A percentile compares a stretch with the other conserved stretches of the same genome.
These are phyloP conservation scores for Beauveria caledonica DNA, from an alignment of 2,329 filamentous ascomycete genomes.

Conservation along the genomic window DNA sequence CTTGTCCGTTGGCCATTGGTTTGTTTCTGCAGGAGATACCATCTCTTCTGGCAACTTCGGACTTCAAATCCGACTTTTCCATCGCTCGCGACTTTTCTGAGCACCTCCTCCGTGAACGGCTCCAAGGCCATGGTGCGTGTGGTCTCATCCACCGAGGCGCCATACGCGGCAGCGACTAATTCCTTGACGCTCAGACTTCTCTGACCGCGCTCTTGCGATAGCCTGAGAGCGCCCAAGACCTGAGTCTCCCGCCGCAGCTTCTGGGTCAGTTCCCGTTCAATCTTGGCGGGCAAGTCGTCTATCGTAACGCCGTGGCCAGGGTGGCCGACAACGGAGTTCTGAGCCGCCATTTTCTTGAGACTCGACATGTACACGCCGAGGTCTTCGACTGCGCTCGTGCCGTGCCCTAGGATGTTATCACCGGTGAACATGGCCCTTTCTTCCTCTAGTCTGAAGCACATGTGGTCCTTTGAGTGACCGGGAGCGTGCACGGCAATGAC, in stretches of 20 bases:
- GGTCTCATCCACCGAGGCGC: conserved; percentile 26
- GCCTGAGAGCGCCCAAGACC: conserved; percentile 26
- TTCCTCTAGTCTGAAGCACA: conserved; percentile 52
- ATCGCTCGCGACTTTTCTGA: conserved; percentile 23
- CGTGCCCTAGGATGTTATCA: conserved; percentile 67
- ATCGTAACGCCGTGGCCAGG: conserved; percentile 58
- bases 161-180: conserved; percentile 36
- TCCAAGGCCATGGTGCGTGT: conserved; percentile 30
- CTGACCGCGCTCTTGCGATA: conserved; percentile 16
- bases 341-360: conserved; percentile 48
- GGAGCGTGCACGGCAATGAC: conserved; percentile 57
- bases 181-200: conserved; percentile 31
- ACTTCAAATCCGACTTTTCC: neutral
- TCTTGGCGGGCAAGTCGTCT: conserved; percentile 29
- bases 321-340: conserved; percentile 42
- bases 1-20: neutral
- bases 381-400: conserved; percentile 66
- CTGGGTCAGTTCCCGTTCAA: neutral
- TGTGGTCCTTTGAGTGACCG: conserved; percentile 65
- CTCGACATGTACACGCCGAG: conserved; percentile 52
- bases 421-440: conserved; percentile 65
- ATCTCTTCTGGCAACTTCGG: neutral
- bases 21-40: neutral
- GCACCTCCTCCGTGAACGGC: conserved; percentile 34
- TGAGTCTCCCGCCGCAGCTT: conserved; percentile 17